Evolutionary conservation across 2,329 filamentous ascomycete species (phyloP).

Genomic region (Alternaria infectoria): DNA sequence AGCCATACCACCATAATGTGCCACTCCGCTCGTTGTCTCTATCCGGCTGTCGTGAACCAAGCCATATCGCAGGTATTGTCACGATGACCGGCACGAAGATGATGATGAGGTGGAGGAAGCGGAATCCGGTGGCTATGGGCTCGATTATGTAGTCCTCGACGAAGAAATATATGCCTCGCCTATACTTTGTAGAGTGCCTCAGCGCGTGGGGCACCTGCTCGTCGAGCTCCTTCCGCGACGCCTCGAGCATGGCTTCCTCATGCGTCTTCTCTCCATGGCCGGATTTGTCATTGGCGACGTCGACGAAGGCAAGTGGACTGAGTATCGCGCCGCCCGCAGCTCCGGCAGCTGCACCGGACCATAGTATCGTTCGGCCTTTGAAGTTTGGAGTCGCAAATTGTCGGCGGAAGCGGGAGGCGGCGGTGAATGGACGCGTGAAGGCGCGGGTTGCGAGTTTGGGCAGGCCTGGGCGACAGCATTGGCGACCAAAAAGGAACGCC

Average conservation of each 20-base stretch:
- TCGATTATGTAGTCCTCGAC: slow-evolving; percentile 78
- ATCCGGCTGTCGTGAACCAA: slow-evolving; percentile 69
- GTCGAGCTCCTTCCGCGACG: slow-evolving; percentile 76
- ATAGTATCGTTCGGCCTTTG: slow-evolving; percentile 37
- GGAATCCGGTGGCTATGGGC: slow-evolving; percentile 81
- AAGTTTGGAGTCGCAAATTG: slow-evolving; percentile 46
- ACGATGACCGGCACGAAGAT: slow-evolving; percentile 92
- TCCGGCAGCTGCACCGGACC: slow-evolving; percentile 37
- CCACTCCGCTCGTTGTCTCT: slow-evolving; percentile 78
- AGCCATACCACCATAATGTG: slow-evolving; percentile 92
- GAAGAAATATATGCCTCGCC: slow-evolving; percentile 68
- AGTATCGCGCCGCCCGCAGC: slow-evolving; percentile 46
- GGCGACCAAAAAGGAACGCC: slow-evolving; percentile 56
- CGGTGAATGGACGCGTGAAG: slow-evolving; percentile 34
- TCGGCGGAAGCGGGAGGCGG: slow-evolving; percentile 36
- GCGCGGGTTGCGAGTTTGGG: slow-evolving; percentile 24
- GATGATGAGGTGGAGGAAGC: slow-evolving; percentile 84
- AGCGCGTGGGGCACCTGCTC: slow-evolving; percentile 70
- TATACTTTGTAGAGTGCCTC: slow-evolving; percentile 63
- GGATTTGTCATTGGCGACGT: slow-evolving; percentile 60
- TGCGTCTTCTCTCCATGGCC: slow-evolving; percentile 66
- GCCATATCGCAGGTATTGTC: slow-evolving; percentile 79
- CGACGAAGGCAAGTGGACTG: slow-evolving; percentile 65
- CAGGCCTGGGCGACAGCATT: slow-evolving; percentile 54
- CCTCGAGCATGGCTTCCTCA: slow-evolving; percentile 86